Base-by-base conservation (phyloP, 1,284 basidiomycete species). In the Ustanciosporium gigantosporum region DNA sequence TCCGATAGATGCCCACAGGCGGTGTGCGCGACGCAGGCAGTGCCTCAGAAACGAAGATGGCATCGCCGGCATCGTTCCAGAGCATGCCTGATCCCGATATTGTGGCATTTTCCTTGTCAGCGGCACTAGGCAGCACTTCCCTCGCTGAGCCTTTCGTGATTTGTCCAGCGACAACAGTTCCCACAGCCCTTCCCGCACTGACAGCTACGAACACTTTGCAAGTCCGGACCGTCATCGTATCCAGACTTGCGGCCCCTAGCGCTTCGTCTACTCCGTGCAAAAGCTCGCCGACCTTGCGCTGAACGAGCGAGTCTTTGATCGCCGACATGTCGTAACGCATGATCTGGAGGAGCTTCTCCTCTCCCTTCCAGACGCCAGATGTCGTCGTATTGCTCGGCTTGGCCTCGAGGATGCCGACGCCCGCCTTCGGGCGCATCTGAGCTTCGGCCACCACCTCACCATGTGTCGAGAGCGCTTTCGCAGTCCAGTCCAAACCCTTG, bases 401-500 rank as follows among this genome's bases (percentile, higher is more conserved):
- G 21, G 19, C 36, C 6, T 22, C 20, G 6, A 37, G 36, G 21
- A 23, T 16, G 22, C 14, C 22, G 7, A 8, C 6, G 20, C 17
- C 9, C 13, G 7, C 21, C 8, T 9, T 17, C 9, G 20, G 9
- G 14, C 41, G 34, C 25, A 59, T 32, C 31, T 44, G 40, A 11
- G 43, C 24, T 22, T 35, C 39, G 32, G 41, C 36, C 14, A 52
- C 62, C 31, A 22, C 22, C 45, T 66, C 62, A 8, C 64, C 53
- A n/a, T 42, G 51, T 3, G 20, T 20, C n/a, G 29, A 20, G 23
- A 68, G 36, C 21, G 58, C 41, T 22, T 65, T 64, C 29, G 56
- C 49, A 23, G 41, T 59, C 72, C 72, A 74, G 36, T 70, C 68
- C 19, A 73, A 21, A 3, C 72, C 72, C 14, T 47, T 51, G 13